phyloP scores from a whole-genome alignment of 1,139 yeast genomes.

The Zygosaccharomyces pseudobailii region DNA sequence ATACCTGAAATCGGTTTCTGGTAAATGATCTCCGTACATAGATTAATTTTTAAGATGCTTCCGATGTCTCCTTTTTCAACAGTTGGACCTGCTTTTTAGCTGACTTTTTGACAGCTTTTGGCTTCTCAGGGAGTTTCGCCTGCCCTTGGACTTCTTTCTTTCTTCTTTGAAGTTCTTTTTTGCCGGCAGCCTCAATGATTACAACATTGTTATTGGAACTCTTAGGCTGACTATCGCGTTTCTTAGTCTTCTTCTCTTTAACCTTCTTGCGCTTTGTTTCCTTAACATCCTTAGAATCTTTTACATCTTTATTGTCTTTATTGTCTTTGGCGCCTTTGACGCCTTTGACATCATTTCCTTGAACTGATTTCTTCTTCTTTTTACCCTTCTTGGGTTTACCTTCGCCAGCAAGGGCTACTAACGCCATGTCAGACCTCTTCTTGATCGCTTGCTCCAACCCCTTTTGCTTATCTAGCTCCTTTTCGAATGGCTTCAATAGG shows the following conservation, averaged over 20 bases:
- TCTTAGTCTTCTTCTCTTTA: background rate
- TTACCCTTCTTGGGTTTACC: constrained; percentile 14
- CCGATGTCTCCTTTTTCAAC: constrained; percentile 4
- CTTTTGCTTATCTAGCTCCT: constrained; percentile 23
- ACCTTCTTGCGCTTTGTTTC: background rate
- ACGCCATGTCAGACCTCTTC: constrained; percentile 10
- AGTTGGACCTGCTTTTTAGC: constrained; percentile 1
- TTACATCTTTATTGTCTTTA: background rate
- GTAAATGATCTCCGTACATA: constrained; percentile 19
- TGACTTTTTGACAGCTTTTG: constrained; percentile 1
- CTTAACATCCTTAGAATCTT: background rate
- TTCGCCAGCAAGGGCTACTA: constrained; percentile 12
- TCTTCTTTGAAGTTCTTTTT: constrained; percentile 27
- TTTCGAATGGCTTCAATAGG: constrained; percentile 25
- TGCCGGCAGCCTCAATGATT: constrained; percentile 33
- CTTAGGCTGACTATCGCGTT: background rate
- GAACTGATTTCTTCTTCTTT: constrained; percentile 11
- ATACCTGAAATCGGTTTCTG: constrained; percentile 44
- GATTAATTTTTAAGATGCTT: background rate
- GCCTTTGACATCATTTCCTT: background rate
- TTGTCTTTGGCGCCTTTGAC: background rate
- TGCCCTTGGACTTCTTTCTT: constrained; percentile 13
- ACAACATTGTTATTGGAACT: constrained; percentile 25
- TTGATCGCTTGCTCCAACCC: constrained; percentile 7
- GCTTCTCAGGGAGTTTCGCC: constrained; percentile 5